Evolutionary conservation across 257 asterid species (phyloP).

Genomic region (Ilex asprella): DNA sequence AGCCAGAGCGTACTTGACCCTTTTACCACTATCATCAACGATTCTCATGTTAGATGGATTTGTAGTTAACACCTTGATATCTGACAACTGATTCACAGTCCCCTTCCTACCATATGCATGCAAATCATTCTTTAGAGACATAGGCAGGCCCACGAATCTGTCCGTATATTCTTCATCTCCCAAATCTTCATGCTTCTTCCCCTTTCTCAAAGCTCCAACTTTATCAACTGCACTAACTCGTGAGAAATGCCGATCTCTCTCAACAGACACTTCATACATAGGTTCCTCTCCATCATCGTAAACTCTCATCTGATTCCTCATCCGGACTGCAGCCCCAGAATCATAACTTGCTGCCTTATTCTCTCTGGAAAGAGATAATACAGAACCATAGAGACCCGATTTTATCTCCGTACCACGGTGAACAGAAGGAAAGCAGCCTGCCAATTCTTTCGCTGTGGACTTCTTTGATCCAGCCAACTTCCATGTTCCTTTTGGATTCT

Average conservation of each 20-base stretch:
- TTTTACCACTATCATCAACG: constrained; percentile 45
- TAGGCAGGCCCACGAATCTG: constrained; percentile 21
- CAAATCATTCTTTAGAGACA: constrained; percentile 38
- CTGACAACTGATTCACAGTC: constrained; percentile 71
- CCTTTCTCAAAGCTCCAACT: constrained; percentile 35
- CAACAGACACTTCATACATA: constrained; percentile 56
- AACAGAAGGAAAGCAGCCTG: constrained; percentile 36
- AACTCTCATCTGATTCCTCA: constrained; percentile 43
- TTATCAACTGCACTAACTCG: constrained; percentile 34
- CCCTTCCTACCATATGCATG: constrained; percentile 59
- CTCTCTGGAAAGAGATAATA: constrained; percentile 35
- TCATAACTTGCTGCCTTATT: constrained; percentile 39
- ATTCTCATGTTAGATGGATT: constrained; percentile 53
- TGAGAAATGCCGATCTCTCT: constrained; percentile 39
- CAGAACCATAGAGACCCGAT: constrained; percentile 33
- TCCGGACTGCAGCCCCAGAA: constrained; percentile 34
- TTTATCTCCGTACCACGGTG: constrained; percentile 40
- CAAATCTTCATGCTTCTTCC: constrained; percentile 49
- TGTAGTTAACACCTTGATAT: constrained; percentile 66
- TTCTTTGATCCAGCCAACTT: constrained; percentile 53
- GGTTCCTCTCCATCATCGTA: constrained; percentile 56
- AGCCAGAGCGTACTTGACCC: constrained; percentile 41
- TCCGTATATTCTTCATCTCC: constrained; percentile 10
- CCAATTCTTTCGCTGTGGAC: constrained; percentile 38
- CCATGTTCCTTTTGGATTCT: constrained; percentile 51